A percentile compares a stretch with the other conserved stretches of the same genome.
Conservation (phyloP, 1,284 basidiomycete genomes). For the Puccinia coronata region DNA sequence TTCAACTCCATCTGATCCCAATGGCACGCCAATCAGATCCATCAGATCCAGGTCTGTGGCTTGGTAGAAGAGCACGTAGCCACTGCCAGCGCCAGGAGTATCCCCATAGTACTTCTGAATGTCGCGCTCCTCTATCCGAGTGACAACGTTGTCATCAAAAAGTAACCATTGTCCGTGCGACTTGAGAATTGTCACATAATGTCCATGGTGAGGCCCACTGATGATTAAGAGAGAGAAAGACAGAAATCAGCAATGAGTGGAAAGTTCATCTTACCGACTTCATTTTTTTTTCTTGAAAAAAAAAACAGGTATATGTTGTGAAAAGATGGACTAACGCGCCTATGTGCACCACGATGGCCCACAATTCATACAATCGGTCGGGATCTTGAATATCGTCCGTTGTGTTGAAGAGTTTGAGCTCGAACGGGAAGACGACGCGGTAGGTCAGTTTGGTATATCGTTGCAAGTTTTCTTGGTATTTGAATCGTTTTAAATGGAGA, state of each 20-base stretch:
- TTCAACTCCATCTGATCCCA: background rate
- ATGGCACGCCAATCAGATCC: conserved; percentile 30
- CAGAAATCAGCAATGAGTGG: background rate
- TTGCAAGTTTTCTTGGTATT: conserved; percentile 85
- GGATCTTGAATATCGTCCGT: conserved; percentile 89
- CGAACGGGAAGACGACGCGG: conserved; percentile 91
- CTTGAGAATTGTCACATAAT: conserved; percentile 93
- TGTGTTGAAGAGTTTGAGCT: conserved; percentile 93
- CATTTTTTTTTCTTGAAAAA: background rate
- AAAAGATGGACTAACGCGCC: conserved; percentile 71
- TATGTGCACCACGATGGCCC: conserved; percentile 95
- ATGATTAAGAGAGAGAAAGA: background rate
- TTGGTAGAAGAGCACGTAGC: conserved; percentile 97
- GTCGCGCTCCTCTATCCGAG: conserved; percentile 80
- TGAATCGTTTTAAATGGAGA: conserved; percentile 95
- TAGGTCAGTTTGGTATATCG: conserved; percentile 92
- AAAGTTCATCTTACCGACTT: background rate
- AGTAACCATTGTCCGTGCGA: conserved; percentile 81
- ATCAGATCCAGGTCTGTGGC: conserved; percentile 68
- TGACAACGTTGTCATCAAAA: conserved; percentile 93
- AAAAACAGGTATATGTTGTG: background rate
- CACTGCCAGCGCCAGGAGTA: conserved; percentile 73
- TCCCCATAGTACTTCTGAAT: conserved; percentile 95
- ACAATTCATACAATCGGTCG: conserved; percentile 82
- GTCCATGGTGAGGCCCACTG: conserved; percentile 92